These are phyloP conservation scores for Tulasnella sp. DNA, from an alignment of 768 basidiomycete species.

Conservation along the genomic window DNA sequence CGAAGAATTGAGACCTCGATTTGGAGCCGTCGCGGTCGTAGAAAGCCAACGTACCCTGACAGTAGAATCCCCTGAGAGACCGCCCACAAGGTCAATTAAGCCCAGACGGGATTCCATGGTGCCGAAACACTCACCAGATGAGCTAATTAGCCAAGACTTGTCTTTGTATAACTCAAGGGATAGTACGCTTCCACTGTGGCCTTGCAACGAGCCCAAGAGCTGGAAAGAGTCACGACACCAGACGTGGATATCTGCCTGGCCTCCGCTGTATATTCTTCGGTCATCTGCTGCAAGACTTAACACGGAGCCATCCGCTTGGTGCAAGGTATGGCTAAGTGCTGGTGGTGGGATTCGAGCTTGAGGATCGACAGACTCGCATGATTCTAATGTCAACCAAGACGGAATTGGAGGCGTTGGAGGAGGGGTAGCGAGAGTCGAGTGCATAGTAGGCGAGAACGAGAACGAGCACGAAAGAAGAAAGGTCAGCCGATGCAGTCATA, in stretches of 20 bases:
- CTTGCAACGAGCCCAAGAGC: constrained; percentile 63
- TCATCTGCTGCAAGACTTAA: constrained; percentile 71
- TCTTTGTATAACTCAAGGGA: constrained; percentile 71
- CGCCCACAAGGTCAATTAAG: background rate
- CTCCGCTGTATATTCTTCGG: constrained; percentile 75
- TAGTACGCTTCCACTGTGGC: constrained; percentile 82
- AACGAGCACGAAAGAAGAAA: background rate
- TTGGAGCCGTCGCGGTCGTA: background rate
- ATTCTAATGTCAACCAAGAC: constrained; percentile 24
- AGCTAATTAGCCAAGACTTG: constrained; percentile 83
- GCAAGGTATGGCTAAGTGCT: constrained; percentile 62
- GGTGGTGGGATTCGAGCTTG: constrained; percentile 41
- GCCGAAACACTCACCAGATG: constrained; percentile 58
- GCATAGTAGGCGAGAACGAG: constrained; percentile 2
- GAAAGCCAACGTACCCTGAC: constrained; percentile 57
- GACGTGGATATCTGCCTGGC: constrained; percentile 70
- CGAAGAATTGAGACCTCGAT: background rate
- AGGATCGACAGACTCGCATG: background rate
- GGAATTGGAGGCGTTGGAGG: constrained; percentile 25
- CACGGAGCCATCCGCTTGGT: constrained; percentile 64
- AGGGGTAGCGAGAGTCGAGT: constrained; percentile 18
- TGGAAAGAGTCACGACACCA: constrained; percentile 75
- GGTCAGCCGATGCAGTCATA: background rate
- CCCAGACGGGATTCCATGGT: background rate
- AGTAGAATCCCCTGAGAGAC: constrained; percentile 71